Conservation (phyloP, 2,329 filamentous ascomycete genomes). For the Teratosphaeria epicoccoides region DNA sequence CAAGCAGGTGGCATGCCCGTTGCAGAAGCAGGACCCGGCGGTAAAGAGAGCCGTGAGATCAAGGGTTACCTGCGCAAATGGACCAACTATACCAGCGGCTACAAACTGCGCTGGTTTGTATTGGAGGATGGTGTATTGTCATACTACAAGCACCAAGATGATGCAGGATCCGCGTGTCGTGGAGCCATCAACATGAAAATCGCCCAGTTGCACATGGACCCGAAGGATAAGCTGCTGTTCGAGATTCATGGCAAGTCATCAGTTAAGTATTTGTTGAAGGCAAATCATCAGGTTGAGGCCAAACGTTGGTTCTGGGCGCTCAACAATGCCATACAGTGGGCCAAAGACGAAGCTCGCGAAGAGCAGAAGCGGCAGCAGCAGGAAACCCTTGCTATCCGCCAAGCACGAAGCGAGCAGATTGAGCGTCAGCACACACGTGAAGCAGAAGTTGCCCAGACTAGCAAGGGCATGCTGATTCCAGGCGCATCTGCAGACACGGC, state of each 20-base stretch:
- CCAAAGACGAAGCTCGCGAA: constrained; percentile 91
- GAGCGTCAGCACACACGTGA: constrained; percentile 34
- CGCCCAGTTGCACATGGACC: constrained; percentile 85
- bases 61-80: constrained; percentile 98
- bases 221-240: constrained; percentile 94
- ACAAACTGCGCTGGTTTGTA: constrained; percentile 95
- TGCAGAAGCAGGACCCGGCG: constrained; percentile 48
- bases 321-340: constrained; percentile 97
- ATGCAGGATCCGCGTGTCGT: constrained; percentile 88
- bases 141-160: constrained; percentile 99
- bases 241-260: constrained; percentile 97
- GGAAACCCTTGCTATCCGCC: constrained; percentile 63
- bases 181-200: constrained; percentile 99
- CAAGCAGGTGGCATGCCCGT: constrained; percentile 26
- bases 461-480: constrained; percentile 21
- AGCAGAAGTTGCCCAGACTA: constrained; percentile 13
- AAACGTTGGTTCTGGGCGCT: constrained; percentile 99
- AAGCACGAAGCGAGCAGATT: constrained; percentile 68
- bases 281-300: constrained; percentile 94
- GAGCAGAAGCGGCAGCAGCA: constrained; percentile 68
- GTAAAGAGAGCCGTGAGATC: constrained; percentile 89
- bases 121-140: constrained; percentile 93
- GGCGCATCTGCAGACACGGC: constrained; percentile 39
- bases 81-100: constrained; percentile 97
- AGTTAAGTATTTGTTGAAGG: constrained; percentile 95